Evolutionary conservation across 371 early-diverging fungal species (phyloP).

Genomic region (Syncephalastrum racemosum): DNA sequence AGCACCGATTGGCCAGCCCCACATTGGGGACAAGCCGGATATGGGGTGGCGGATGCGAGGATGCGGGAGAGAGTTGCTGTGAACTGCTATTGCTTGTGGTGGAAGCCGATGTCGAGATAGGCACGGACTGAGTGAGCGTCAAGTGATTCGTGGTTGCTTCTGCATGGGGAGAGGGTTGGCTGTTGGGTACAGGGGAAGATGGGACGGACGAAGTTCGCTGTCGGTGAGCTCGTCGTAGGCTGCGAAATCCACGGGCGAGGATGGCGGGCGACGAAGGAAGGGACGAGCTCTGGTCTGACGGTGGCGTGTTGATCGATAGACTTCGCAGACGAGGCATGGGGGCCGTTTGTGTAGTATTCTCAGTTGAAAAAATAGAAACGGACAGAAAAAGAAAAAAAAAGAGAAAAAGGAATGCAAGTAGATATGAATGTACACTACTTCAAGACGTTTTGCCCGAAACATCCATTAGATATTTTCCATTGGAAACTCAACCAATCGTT

Average conservation of each 20-base stretch:
- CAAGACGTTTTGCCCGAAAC: no score
- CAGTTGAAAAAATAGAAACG: constrained; percentile 10
- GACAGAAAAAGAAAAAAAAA: constrained; percentile 5
- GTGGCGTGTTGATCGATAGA: constrained; percentile 26
- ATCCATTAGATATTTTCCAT: background rate
- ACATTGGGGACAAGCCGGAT: constrained; percentile 78
- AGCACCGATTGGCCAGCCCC: constrained; percentile 63
- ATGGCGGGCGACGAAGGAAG: constrained; percentile 24
- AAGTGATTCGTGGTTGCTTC: background rate
- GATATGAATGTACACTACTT: no score
- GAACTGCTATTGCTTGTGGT: background rate
- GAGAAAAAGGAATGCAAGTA: background rate
- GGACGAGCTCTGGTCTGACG: constrained; percentile 4
- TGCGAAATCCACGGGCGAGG: constrained; percentile 35
- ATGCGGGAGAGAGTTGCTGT: background rate
- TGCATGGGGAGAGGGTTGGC: background rate
- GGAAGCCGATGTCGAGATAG: constrained; percentile 4
- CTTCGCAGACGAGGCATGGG: constrained; percentile 38
- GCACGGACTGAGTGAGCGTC: constrained; percentile 1
- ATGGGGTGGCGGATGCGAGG: constrained; percentile 14
- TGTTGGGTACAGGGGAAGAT: constrained; percentile 12
- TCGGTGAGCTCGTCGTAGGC: constrained; percentile 33
- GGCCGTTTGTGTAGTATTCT: no score
- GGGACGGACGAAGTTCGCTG: constrained; percentile 15
- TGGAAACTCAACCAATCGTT: constrained; percentile 9